Conservation (phyloP, 2,329 filamentous ascomycete species). For the Podosphaera xanthii region DNA sequence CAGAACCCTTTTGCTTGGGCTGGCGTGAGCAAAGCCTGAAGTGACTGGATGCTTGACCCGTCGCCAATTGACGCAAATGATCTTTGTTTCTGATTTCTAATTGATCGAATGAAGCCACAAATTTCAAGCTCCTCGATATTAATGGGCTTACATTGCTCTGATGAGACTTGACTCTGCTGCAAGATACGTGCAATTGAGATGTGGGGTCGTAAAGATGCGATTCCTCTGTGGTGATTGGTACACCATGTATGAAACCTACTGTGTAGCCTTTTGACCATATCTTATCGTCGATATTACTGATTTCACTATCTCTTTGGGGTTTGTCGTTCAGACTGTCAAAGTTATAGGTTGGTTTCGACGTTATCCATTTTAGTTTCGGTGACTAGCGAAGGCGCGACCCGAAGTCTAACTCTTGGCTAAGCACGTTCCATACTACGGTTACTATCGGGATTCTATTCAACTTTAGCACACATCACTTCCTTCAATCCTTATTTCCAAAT, state of each 20-base stretch:
- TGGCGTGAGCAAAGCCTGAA: constrained; percentile 31
- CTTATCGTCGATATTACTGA: neutral
- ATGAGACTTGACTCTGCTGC: constrained; percentile 24
- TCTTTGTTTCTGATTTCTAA: constrained; percentile 64
- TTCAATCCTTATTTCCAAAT: neutral
- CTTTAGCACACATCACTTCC: too few relatives aligned
- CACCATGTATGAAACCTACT: neutral
- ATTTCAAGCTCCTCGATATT: constrained; percentile 26
- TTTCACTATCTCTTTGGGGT: neutral
- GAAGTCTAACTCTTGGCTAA: neutral
- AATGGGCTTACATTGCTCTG: constrained; percentile 12
- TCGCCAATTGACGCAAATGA: constrained; percentile 74
- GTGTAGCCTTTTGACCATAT: neutral
- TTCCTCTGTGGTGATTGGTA: constrained; percentile 1
- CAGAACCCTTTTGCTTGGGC: constrained; percentile 12
- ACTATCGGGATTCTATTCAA: too few relatives aligned
- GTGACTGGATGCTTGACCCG: constrained; percentile 54
- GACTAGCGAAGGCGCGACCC: neutral
- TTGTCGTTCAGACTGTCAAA: neutral
- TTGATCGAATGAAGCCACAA: constrained; percentile 61
- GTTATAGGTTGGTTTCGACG: neutral
- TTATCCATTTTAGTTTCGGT: neutral
- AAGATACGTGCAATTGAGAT: constrained; percentile 30
- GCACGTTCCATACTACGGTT: neutral
- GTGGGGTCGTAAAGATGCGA: constrained; percentile 9